phyloP scores from a whole-genome alignment of 2,329 filamentous ascomycete genomes.

The Neofusicoccum sp. region DNA sequence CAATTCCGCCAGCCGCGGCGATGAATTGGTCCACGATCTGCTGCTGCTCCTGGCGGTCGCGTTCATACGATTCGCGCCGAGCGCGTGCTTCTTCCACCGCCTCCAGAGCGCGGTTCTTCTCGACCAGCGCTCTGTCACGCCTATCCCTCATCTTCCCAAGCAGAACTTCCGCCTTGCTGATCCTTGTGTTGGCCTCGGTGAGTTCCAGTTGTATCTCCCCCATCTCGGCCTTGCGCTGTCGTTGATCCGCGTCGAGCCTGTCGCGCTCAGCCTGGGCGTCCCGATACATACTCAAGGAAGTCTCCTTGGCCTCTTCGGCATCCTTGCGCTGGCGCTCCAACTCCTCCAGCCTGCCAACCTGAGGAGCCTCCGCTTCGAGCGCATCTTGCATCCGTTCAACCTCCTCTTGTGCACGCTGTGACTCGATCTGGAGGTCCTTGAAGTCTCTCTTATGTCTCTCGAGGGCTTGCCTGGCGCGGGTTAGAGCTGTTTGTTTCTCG shows the following conservation, averaged over 20 bases:
- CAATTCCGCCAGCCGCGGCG: conserved; percentile 27
- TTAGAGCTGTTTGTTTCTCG: conserved; percentile 42
- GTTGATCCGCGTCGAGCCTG: conserved; percentile 41
- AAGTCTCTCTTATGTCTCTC: conserved; percentile 52
- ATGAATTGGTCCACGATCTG: conserved; percentile 30
- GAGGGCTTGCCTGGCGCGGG: conserved; percentile 54
- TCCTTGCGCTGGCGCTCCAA: conserved; percentile 57
- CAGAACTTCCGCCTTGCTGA: conserved; percentile 35
- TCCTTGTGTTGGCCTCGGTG: conserved; percentile 24
- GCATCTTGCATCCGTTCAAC: conserved; percentile 67
- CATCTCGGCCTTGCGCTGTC: conserved; percentile 33
- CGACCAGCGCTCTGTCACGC: conserved; percentile 39
- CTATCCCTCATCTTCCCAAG: conserved; percentile 34
- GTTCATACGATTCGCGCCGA: conserved; percentile 32
- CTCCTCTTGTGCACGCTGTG: conserved; percentile 63
- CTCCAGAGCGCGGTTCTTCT: conserved; percentile 47
- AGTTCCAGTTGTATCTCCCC: conserved; percentile 32
- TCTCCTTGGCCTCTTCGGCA: conserved; percentile 49
- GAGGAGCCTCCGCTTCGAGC: conserved; percentile 59
- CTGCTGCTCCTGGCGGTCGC: conserved; percentile 32
- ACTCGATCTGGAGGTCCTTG: conserved; percentile 55
- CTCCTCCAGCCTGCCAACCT: conserved; percentile 58
- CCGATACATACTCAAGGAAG: conserved; percentile 45
- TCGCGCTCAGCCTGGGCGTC: conserved; percentile 53
- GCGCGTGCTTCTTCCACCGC: conserved; percentile 37